Percentiles rank a stretch among this genome's conserved stretches.
Conservation (phyloP, 2,329 filamentous ascomycete species). For the Cercospora sesami region DNA sequence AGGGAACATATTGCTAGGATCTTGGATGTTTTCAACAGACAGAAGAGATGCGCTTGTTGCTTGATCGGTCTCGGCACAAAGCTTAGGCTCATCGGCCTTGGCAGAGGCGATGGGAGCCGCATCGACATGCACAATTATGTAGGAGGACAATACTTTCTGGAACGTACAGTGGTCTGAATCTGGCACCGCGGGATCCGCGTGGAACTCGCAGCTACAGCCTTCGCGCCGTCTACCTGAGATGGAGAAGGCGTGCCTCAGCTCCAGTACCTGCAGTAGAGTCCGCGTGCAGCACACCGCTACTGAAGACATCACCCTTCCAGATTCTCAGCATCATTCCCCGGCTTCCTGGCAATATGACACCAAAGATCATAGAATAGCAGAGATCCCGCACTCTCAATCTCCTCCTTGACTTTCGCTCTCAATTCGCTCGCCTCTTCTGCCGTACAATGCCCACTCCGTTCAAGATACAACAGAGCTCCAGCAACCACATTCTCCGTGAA, state of each 20-base stretch:
- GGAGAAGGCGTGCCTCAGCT: background rate
- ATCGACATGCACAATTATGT: background rate
- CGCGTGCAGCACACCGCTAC: background rate
- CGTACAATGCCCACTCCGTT: slow-evolving; percentile 7
- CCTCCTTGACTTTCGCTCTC: slow-evolving; percentile 13
- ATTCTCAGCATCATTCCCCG: background rate
- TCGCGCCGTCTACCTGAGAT: background rate
- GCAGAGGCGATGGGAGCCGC: background rate
- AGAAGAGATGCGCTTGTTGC: background rate
- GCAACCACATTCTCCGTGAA: slow-evolving; percentile 21
- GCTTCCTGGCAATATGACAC: slow-evolving; percentile 24
- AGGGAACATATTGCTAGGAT: background rate
- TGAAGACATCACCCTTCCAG: background rate
- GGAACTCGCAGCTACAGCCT: background rate
- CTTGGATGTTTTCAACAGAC: background rate
- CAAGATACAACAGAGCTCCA: slow-evolving; percentile 15
- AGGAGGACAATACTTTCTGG: background rate
- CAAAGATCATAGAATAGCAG: slow-evolving; percentile 28
- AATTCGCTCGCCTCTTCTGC: slow-evolving; percentile 9
- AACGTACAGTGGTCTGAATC: background rate
- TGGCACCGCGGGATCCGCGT: background rate
- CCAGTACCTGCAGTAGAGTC: background rate
- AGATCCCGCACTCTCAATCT: slow-evolving; percentile 19
- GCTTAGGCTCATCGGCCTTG: background rate
- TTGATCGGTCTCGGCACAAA: slow-evolving; percentile 7